A percentile compares a stretch with the other conserved stretches of the same genome.
phyloP scores from a whole-genome alignment of 2,329 filamentous ascomycete species.

The Scytalidium lignicola region DNA sequence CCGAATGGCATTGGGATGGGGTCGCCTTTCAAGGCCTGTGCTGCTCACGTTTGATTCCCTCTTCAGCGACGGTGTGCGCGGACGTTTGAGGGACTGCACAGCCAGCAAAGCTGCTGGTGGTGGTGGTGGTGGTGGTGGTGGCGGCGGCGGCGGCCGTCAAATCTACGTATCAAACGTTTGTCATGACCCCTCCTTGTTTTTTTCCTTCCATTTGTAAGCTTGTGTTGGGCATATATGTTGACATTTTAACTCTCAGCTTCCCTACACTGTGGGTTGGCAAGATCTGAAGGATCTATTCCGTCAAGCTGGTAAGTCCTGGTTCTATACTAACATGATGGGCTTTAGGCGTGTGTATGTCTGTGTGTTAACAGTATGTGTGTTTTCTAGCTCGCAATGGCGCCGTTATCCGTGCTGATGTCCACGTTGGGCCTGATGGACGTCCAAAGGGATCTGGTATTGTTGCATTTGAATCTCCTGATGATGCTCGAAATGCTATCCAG shows the following conservation, averaged over 20 bases:
- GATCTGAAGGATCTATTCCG: constrained; percentile 98
- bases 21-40: constrained; percentile 15
- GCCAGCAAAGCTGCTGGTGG: neutral
- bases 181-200: constrained; percentile 46
- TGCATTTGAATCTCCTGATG: constrained; percentile 89
- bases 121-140: constrained; percentile 42
- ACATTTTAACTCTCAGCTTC: constrained; percentile 60
- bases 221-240: constrained; percentile 30
- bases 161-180: constrained; percentile 98
- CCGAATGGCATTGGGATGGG: constrained; percentile 25
- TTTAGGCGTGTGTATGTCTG: constrained; percentile 8
- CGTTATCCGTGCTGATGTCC: constrained; percentile 93
- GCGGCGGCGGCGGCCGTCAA: constrained; percentile 69
- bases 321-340: constrained; percentile 17
- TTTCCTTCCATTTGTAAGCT: constrained; percentile 13
- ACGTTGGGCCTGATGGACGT: constrained; percentile 83
- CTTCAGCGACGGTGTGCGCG: neutral
- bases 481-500: constrained; percentile 91
- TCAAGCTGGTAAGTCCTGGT: constrained; percentile 74
- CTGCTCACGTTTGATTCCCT: constrained; percentile 18
- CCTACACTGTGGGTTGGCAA: constrained; percentile 97
- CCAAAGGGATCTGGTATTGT: constrained; percentile 97
- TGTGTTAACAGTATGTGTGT: constrained; percentile 17
- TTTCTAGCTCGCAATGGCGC: constrained; percentile 57
- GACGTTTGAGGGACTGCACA: neutral